These are phyloP conservation scores for Saturnispora zaruensis DNA, from an alignment of 805 yeast genomes.

Conservation along the genomic window DNA sequence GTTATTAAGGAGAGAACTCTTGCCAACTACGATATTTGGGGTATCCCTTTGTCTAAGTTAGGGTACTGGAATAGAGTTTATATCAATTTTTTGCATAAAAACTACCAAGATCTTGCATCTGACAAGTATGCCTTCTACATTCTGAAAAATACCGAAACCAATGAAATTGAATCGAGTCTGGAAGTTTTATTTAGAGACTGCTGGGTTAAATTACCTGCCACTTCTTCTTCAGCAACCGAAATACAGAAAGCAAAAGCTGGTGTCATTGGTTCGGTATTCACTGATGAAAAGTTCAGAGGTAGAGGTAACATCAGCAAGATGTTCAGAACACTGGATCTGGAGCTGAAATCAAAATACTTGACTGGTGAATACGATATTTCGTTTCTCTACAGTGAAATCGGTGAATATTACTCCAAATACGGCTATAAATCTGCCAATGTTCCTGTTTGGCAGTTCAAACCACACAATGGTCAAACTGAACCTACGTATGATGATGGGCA, in stretches of 20 bases:
- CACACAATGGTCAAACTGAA: slow-evolving; percentile 3
- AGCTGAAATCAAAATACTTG: slow-evolving; percentile 14
- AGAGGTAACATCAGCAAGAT: slow-evolving; percentile 47
- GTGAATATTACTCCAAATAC: slow-evolving; percentile 52
- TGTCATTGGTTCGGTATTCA: slow-evolving; percentile 54
- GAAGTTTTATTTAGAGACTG: slow-evolving; percentile 24
- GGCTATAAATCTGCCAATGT: slow-evolving; percentile 38
- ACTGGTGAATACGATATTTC: slow-evolving; percentile 25
- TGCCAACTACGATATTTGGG: slow-evolving; percentile 23
- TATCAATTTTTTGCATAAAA: background rate
- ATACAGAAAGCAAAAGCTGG: slow-evolving; percentile 14
- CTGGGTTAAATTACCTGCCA: slow-evolving; percentile 9
- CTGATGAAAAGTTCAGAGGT: slow-evolving; percentile 39
- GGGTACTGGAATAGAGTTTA: slow-evolving; percentile 14
- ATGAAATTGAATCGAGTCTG: slow-evolving; percentile 15
- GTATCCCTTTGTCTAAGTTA: slow-evolving; percentile 15
- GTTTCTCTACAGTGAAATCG: slow-evolving; percentile 66
- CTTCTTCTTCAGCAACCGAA: background rate
- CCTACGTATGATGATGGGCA: background rate
- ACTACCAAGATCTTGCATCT: slow-evolving; percentile 9
- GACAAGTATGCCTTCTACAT: slow-evolving; percentile 17
- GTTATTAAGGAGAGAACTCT: slow-evolving; percentile 18
- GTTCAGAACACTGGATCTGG: slow-evolving; percentile 32
- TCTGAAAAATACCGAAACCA: slow-evolving; percentile 16
- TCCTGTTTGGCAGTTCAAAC: slow-evolving; percentile 14